These are phyloP conservation scores for Aspergillus ruber DNA, from an alignment of 2,329 filamentous ascomycete species.

Conservation along the genomic window DNA sequence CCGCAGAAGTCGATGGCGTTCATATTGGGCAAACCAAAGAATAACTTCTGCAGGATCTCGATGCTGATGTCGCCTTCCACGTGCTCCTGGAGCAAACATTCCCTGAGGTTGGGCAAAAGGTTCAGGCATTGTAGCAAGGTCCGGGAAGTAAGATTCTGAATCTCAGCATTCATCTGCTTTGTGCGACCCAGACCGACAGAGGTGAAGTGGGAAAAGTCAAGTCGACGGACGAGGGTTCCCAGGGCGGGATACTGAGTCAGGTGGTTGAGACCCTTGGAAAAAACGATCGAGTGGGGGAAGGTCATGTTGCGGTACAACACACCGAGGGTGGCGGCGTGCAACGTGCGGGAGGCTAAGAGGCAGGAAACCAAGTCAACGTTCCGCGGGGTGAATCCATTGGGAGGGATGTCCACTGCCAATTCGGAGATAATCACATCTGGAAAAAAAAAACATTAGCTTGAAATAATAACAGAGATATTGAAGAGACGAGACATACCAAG, in stretches of 20 bases:
- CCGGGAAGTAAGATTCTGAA: slow-evolving; percentile 67
- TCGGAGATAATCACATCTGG: slow-evolving; percentile 67
- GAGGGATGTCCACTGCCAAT: slow-evolving; percentile 65
- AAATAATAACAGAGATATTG: neutral
- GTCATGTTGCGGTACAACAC: slow-evolving; percentile 75
- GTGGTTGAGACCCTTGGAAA: slow-evolving; percentile 71
- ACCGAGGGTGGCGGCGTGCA: slow-evolving; percentile 66
- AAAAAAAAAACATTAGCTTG: slow-evolving; percentile 1
- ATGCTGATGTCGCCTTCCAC: slow-evolving; percentile 67
- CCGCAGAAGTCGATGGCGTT: slow-evolving; percentile 70
- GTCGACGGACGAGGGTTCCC: slow-evolving; percentile 67
- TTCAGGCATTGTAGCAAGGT: slow-evolving; percentile 67
- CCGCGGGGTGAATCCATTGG: slow-evolving; percentile 68
- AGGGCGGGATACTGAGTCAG: slow-evolving; percentile 60
- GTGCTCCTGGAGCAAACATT: slow-evolving; percentile 75
- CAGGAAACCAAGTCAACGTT: slow-evolving; percentile 73
- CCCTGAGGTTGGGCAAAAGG: slow-evolving; percentile 65
- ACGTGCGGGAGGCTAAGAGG: slow-evolving; percentile 65
- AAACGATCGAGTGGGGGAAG: slow-evolving; percentile 75
- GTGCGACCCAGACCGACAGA: slow-evolving; percentile 70
- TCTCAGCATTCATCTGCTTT: slow-evolving; percentile 66
- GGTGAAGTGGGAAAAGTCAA: slow-evolving; percentile 84
- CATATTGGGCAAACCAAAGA: slow-evolving; percentile 59
- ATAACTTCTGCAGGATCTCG: slow-evolving; percentile 64
- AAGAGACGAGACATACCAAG: slow-evolving; percentile 51